Percentiles rank a stretch among this genome's conserved stretches.
phyloP scores from a whole-genome alignment of 2,329 filamentous ascomycete species.

The Diaporthe longicolla region DNA sequence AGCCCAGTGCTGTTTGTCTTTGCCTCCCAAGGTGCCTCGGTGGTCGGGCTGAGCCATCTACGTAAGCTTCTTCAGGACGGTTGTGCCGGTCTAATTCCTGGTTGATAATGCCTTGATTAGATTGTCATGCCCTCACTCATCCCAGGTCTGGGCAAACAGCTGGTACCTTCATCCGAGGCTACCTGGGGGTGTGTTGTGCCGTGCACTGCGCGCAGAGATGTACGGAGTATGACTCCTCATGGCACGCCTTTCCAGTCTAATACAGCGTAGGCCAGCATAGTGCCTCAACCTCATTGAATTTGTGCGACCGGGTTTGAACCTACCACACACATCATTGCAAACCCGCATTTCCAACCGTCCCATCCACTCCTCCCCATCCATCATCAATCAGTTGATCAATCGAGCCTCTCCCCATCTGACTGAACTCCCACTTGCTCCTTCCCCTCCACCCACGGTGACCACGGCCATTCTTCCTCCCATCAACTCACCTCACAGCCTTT shows the following conservation, averaged over 20 bases:
- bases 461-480: constrained; percentile 42
- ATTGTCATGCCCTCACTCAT: constrained; percentile 7
- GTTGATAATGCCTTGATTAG: constrained; percentile 16
- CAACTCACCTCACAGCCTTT: constrained; percentile 14
- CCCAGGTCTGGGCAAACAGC: not conserved
- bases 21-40: too few species aligned
- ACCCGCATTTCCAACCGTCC: constrained; percentile 1
- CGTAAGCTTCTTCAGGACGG: constrained; percentile 16
- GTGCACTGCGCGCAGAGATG: not conserved
- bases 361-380: not conserved
- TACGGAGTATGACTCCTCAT: constrained; percentile 20
- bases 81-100: not conserved
- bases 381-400: constrained; percentile 27
- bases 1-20: not conserved
- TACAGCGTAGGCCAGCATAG: not conserved
- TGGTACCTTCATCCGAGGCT: not conserved
- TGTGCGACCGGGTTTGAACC: not conserved
- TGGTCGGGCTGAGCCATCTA: not conserved
- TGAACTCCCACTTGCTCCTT: not conserved
- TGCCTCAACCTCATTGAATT: not conserved
- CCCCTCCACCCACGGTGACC: constrained; percentile 32
- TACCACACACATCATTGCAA: not conserved
- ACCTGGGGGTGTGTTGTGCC: not conserved
- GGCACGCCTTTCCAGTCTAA: not conserved
- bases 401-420: constrained; percentile 26